A percentile compares a stretch with the other conserved stretches of the same genome.
Conservation (phyloP, 352 stramenopile species). For the Plasmopara viticola region DNA sequence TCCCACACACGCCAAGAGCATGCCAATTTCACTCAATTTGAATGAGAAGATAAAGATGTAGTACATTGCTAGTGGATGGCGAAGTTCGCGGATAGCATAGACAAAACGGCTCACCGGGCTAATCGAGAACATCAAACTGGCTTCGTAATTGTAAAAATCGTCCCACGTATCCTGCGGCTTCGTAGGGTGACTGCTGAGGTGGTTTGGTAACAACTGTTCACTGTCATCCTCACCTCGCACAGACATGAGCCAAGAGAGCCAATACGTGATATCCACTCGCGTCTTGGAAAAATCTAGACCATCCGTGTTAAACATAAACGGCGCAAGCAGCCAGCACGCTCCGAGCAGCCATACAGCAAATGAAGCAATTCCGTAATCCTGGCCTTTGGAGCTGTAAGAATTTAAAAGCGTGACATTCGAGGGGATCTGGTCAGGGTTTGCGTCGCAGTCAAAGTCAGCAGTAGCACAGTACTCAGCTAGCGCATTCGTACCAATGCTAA, state of each 20-base stretch:
- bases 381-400: slow-evolving; percentile 77
- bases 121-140: slow-evolving; percentile 55
- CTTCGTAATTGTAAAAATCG: slow-evolving; percentile 77
- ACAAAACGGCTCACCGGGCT: slow-evolving; percentile 52
- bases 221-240: slow-evolving; percentile 39
- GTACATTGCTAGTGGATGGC: slow-evolving; percentile 78
- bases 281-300: slow-evolving; percentile 84
- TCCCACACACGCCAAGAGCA: slow-evolving; percentile 55
- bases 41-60: slow-evolving; percentile 78
- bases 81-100: slow-evolving; percentile 71
- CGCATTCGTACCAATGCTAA: slow-evolving; percentile 57
- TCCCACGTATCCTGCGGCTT: slow-evolving; percentile 52
- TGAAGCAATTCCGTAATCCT: slow-evolving; percentile 84
- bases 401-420: slow-evolving; percentile 67
- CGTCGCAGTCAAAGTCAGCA: slow-evolving; percentile 48
- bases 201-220: slow-evolving; percentile 36
- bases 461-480: slow-evolving; percentile 49
- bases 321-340: slow-evolving; percentile 69
- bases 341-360: slow-evolving; percentile 84
- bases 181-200: slow-evolving; percentile 17
- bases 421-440: slow-evolving; percentile 41
- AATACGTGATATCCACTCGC: slow-evolving; percentile 75
- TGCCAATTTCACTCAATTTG: slow-evolving; percentile 49
- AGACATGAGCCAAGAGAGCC: slow-evolving; percentile 77
- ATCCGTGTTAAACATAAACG: slow-evolving; percentile 87